Base-by-base conservation (phyloP, 208 protist genomes). In the Borovskyia barvae region DNA sequence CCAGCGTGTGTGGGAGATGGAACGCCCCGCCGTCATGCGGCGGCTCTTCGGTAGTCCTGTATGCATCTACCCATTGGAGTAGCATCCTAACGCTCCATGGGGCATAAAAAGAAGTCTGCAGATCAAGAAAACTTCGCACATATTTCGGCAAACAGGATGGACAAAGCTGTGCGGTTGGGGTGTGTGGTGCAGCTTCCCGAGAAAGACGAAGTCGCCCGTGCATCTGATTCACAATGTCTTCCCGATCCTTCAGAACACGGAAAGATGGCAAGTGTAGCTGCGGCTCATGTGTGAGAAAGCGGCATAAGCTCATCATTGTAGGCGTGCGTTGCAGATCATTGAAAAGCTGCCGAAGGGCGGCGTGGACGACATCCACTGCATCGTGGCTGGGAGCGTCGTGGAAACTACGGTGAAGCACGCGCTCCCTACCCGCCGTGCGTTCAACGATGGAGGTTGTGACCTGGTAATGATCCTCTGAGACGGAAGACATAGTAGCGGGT, bases 181-280 rank as follows among this genome's bases (percentile, higher is more conserved):
- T n/a, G n/a, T n/a, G n/a, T n/a, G n/a, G n/a, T n/a, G n/a, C n/a
- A n/a, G n/a, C n/a, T n/a, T n/a, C n/a, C n/a, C n/a, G n/a, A n/a
- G n/a, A n/a, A n/a, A n/a, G n/a, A n/a, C n/a, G n/a, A n/a, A n/a
- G n/a, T n/a, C 11, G 39, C 1, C 24, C 33, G 12, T 46, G 22
- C 49, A 66, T 6, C 9, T 39, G 53, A 7, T 37, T 20, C 12
- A 62, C 63, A 4, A 56, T 37, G 2, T 43, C 22, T 17, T 62
- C 53, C 5, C 46, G 9, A 20, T 69, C 53, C 20, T 5, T 35
- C 37, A 69, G 43, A 2, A 45, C 29, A 7, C 63, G 63, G 30
- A 55, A 19, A 14, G 63, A 69, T 1, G 63, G 63, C 1, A 70
- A 20, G 45, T 62, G 63, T 24, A 70, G 30, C 54, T 70, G 63